Evolutionary conservation across 805 yeast species (phyloP), one percentile per base, ranked within the genome.

Genomic region (Dipodascus geniculatus): DNA sequence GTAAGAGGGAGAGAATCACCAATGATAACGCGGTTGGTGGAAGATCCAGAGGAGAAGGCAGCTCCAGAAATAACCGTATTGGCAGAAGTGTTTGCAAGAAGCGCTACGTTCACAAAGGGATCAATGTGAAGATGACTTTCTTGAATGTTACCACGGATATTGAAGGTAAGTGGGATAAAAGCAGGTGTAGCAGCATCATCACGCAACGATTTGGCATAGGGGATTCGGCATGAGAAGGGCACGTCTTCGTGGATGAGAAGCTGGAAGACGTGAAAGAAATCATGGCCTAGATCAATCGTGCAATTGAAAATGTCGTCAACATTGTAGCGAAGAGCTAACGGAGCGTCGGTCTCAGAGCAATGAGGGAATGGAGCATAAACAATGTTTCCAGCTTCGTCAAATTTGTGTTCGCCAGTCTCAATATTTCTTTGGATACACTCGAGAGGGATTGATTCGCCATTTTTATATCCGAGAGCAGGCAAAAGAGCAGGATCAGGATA

Each of bases 171-270:
- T 3, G 91, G 90, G 11, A 83, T 68, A 23, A 54, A 51, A 28
- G 60, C 59, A 19, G 44, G 22, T 14, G 52, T 22, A 50, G 53
- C 22, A 33, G 44, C 50, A 48, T 51, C 35, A 22, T 22, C 49
- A 22, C 14, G 19, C 4, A 23, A 6, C 4, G 44, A 38, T 38
- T 38, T 38, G 20, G 44, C 44, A 17, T 38, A 38, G 4, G 85
- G 84, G 8, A 83, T 59, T 53, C 83, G 71, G 65, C 93, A 85
- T 49, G 85, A 76, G 63, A 81, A 79, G 24, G 93, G 93, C 6
- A 77, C 81, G 64, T 85, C 93, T 63, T 85, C 84, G 65, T 85
- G 93, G 48, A 85, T 70, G 63, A 85, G 85, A 49, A 85, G 70
- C 68, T 85, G 91, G 65, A 85, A 82, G 55, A 85, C 64, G 62